Conservation (phyloP, 257 asterid species). For the Penstemon barbatus region DNA sequence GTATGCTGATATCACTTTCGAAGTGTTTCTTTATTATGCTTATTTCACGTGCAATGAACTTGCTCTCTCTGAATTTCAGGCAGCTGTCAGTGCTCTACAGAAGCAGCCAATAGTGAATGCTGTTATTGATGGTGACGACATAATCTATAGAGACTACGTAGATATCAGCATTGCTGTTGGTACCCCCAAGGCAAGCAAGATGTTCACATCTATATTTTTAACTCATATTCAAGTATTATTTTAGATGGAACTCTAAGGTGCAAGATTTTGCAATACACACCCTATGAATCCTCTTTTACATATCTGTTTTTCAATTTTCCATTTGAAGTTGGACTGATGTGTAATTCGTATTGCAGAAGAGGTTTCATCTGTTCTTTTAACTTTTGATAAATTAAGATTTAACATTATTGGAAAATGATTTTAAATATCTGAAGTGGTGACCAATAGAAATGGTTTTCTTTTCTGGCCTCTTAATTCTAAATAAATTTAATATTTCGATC, state of each 20-base stretch:
- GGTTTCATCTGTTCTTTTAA: background rate
- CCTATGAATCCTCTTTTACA: background rate
- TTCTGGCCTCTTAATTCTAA: conserved; percentile 16
- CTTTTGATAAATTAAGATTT: background rate
- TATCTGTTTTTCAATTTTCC: background rate
- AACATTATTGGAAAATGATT: conserved; percentile 6
- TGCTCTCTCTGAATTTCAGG: conserved; percentile 49
- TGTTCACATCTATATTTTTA: conserved; percentile 12
- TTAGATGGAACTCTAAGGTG: no score
- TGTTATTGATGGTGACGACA: conserved; percentile 93
- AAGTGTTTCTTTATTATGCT: background rate
- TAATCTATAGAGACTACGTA: conserved; percentile 78
- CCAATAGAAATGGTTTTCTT: background rate
- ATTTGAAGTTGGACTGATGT: conserved; percentile 8
- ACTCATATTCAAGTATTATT: background rate
- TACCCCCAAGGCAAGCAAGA: conserved; percentile 85
- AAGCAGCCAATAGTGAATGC: conserved; percentile 88
- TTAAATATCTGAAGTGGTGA: background rate
- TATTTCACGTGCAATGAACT: conserved; percentile 18
- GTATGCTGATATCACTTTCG: conserved; percentile 35
- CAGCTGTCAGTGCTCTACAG: conserved; percentile 87
- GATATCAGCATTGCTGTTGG: conserved; percentile 98
- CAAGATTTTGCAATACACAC: background rate
- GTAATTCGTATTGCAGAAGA: background rate
- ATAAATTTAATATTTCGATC: conserved; percentile 24